Evolutionary conservation across 106 monocot species (phyloP).

Genomic region (Cymbidium sinense): DNA sequence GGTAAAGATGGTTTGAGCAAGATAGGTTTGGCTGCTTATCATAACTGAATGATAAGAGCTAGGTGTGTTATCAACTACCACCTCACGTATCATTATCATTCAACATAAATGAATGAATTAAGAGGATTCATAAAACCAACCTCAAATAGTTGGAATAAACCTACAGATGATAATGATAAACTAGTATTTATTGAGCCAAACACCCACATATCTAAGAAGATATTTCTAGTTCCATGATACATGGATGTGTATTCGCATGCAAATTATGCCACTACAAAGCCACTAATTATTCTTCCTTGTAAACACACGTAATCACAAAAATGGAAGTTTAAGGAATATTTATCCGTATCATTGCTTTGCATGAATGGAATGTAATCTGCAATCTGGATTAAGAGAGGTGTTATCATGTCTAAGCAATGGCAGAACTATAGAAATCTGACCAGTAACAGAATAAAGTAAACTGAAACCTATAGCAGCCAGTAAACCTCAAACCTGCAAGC

Average conservation of each 20-base stretch:
- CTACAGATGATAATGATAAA: background rate
- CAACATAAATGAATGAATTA: background rate
- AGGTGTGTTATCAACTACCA: no score
- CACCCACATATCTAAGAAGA: background rate
- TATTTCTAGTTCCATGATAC: background rate
- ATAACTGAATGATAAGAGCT: no score
- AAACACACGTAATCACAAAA: background rate
- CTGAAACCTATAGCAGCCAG: background rate
- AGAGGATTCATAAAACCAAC: background rate
- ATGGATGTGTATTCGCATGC: background rate
- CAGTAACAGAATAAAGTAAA: background rate
- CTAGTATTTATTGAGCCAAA: background rate
- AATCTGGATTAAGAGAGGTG: background rate
- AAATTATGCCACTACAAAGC: background rate
- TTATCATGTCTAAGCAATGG: background rate
- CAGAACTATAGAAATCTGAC: background rate
- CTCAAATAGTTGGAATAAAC: background rate
- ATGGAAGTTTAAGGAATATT: background rate
- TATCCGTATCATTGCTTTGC: background rate
- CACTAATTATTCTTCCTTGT: background rate
- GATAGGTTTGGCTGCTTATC: no score
- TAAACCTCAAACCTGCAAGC: slow-evolving; percentile 45
- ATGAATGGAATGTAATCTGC: background rate
- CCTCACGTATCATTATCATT: background rate
- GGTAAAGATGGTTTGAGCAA: no score